Evolutionary conservation across 148 eudicot species (phyloP).

Genomic region (Fagopyrum esculentum): DNA sequence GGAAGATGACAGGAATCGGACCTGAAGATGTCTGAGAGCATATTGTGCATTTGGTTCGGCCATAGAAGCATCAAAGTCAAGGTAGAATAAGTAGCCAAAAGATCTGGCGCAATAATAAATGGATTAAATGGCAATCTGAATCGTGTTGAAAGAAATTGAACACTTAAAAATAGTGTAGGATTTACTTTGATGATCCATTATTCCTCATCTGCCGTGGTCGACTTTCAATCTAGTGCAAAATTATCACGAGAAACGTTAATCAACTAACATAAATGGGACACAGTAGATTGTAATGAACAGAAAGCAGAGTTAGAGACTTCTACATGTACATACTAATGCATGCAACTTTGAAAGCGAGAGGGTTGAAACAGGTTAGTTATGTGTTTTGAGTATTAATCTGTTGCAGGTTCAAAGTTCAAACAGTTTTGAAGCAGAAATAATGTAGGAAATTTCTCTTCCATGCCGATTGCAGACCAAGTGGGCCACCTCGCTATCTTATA

Average conservation of each 20-base stretch:
- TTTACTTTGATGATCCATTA: conserved; percentile 52
- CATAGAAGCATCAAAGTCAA: conserved; percentile 68
- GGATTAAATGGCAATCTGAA: background rate
- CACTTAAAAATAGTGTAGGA: background rate
- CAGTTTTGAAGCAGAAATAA: background rate
- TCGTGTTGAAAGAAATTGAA: background rate
- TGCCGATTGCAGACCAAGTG: background rate
- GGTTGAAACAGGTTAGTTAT: background rate
- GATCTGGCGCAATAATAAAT: conserved; percentile 19
- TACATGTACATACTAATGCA: background rate
- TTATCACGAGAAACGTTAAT: background rate
- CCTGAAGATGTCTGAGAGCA: conserved; percentile 58
- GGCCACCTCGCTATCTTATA: background rate
- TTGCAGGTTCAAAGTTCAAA: background rate
- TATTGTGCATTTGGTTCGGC: conserved; percentile 42
- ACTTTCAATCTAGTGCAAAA: conserved; percentile 59
- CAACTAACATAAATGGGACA: background rate
- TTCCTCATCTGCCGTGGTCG: conserved; percentile 59
- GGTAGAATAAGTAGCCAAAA: conserved; percentile 53
- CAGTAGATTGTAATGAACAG: background rate
- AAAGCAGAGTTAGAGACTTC: background rate
- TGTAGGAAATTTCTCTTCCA: background rate
- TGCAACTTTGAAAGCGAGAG: background rate
- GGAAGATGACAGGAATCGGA: conserved; percentile 16
- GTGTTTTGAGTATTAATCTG: background rate